Percentiles rank a stretch among this genome's conserved stretches.
These are phyloP conservation scores for Triticum aestivum DNA, from an alignment of 176 grass and related monocot species.

Conservation along the genomic window DNA sequence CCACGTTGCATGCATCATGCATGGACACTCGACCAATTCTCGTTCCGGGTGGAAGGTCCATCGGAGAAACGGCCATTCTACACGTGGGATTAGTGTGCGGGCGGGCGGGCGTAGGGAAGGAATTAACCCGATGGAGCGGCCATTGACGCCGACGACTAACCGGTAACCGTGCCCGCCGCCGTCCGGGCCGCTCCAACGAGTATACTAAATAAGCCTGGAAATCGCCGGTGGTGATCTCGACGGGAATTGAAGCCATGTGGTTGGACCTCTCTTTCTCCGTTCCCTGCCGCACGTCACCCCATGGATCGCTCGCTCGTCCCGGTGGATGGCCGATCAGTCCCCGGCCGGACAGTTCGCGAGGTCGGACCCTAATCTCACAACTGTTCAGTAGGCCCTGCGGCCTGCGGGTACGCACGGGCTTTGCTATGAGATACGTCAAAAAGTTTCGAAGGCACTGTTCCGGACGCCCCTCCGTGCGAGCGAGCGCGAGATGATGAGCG, in stretches of 20 bases:
- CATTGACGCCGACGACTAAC: not conserved
- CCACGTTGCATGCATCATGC: not conserved
- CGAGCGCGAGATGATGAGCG: too few species aligned
- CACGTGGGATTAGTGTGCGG: not conserved
- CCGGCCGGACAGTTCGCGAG: not conserved
- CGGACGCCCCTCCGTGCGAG: not conserved
- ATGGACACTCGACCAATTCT: too few species aligned
- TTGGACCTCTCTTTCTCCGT: conserved; percentile 9
- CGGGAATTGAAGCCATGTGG: conserved; percentile 22
- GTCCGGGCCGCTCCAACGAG: not conserved
- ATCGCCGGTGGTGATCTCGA: not conserved
- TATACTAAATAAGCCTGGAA: not conserved
- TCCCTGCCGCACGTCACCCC: not conserved
- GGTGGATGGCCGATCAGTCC: not conserved
- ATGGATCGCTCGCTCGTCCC: not conserved
- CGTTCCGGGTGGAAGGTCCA: not conserved
- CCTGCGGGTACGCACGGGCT: too few species aligned
- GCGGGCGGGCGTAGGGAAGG: too few species aligned
- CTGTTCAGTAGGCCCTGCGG: too few species aligned
- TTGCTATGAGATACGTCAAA: too few species aligned
- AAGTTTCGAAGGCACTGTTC: not conserved
- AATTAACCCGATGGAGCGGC: not conserved
- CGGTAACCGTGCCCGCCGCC: not conserved
- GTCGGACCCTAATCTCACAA: not conserved
- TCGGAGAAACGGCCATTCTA: not conserved